These are phyloP conservation scores for Strobilomyces dryophilus DNA, from an alignment of 768 basidiomycete species.

Conservation along the genomic window DNA sequence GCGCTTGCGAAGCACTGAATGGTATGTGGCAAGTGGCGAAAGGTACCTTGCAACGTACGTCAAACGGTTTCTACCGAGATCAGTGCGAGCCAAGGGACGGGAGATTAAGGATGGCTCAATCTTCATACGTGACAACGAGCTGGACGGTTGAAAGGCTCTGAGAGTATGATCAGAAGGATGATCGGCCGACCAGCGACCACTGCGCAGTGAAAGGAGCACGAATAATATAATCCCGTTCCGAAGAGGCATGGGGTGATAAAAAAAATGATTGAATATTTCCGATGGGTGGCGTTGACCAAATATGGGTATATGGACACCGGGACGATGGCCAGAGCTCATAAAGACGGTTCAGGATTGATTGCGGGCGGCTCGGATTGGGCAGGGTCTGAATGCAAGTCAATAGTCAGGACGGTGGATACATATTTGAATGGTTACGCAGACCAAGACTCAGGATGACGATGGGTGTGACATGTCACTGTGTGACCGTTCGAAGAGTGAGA, in stretches of 20 bases:
- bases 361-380: background rate
- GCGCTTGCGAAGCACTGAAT: background rate
- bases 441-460: background rate
- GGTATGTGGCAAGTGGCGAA: background rate
- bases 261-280: constrained; percentile 9
- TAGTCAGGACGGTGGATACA: too few relatives aligned
- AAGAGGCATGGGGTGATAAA: background rate
- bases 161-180: too few relatives aligned
- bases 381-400: background rate
- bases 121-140: too few relatives aligned
- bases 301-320: constrained; percentile 11
- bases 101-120: too few relatives aligned
- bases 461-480: constrained; percentile 17
- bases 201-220: background rate
- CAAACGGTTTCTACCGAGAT: background rate
- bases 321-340: background rate
- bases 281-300: constrained; percentile 14
- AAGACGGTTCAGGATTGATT: background rate
- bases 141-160: too few relatives aligned
- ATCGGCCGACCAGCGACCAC: too few relatives aligned
- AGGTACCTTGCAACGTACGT: background rate
- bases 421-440: background rate
- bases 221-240: background rate
- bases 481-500: constrained; percentile 24
- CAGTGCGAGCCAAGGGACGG: too few relatives aligned